Conservation (phyloP, 1,284 basidiomycete species). For the Cutaneotrichosporon cavernicola region DNA sequence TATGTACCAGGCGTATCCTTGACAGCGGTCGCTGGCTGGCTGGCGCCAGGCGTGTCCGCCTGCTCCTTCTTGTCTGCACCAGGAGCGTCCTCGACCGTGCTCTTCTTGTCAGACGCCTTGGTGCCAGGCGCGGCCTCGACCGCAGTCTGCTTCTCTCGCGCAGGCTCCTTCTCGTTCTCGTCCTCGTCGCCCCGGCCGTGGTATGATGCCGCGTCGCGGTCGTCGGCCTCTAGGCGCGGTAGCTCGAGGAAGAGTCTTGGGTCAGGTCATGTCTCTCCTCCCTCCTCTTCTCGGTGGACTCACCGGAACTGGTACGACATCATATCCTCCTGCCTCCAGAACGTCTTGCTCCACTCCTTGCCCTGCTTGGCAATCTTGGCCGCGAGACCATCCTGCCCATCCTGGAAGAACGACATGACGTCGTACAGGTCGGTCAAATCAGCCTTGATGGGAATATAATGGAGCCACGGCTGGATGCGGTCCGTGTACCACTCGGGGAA, state of each 20-base stretch:
- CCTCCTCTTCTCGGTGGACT: conserved; percentile 22
- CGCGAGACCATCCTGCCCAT: conserved; percentile 60
- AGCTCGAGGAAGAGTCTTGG: conserved; percentile 37
- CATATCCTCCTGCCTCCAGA: conserved; percentile 67
- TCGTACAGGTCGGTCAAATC: conserved; percentile 58
- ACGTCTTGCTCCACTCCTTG: conserved; percentile 61
- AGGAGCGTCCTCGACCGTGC: too few relatives aligned
- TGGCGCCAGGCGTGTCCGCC: too few relatives aligned
- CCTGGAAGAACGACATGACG: conserved; percentile 61
- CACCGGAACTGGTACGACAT: conserved; percentile 64
- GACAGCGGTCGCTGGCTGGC: too few relatives aligned
- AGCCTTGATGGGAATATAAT: conserved; percentile 55
- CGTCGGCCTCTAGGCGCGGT: conserved; percentile 30
- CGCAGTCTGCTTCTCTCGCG: neutral
- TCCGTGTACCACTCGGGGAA: conserved; percentile 56
- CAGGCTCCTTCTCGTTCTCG: neutral
- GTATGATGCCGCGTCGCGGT: conserved; percentile 32
- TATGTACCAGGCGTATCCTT: too few relatives aligned
- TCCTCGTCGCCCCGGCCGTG: neutral
- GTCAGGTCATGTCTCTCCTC: neutral
- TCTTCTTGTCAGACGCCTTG: neutral
- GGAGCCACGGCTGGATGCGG: conserved; percentile 55
- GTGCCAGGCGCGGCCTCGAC: neutral
- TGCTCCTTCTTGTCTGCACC: too few relatives aligned
- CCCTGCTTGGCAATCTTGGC: conserved; percentile 61